Base-by-base conservation (phyloP, 2,329 filamentous ascomycete genomes). In the Calonectria multiphialidica region DNA sequence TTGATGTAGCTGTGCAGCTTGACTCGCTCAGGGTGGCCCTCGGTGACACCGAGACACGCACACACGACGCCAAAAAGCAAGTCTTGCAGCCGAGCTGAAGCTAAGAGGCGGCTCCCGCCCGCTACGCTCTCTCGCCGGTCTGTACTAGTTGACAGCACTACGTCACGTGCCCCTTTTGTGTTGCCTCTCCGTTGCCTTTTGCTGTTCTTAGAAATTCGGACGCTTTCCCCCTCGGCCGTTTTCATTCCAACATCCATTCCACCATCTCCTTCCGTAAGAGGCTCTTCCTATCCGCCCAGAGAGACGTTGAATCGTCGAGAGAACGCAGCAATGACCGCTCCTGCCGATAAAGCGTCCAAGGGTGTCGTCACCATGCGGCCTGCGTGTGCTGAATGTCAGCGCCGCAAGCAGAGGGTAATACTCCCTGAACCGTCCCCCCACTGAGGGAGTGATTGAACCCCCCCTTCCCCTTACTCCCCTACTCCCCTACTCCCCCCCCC, bases 361-460 rank as follows among this genome's bases (percentile, higher is more conserved):
- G 53, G 21, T 37, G 12, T 28, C 18, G 33, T 57, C 33, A 37
- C 33, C 16, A 28, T 28, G 53, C 81, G 82, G 49, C 75, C 82
- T 30, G 85, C 86, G 44, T 88, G 86, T 73, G 84, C 84, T 7
- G 86, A 87, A 76, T 88, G 83, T 68, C 77, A 80, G 61, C 81
- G 83, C 21, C 82, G 83, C 63, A 85, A 85, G 76, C 83, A 85
- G 78, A 85, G 81, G 79, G 83, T 83, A 7, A n/a, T n/a, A 55
- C 42, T 33, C 25, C 18, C 44, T 33, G 6, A 28, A 42, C 5
- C n/a, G n/a, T 2, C 28, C n/a, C 9, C 50, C 50, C 50, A 28
- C 49, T 55, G 49, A 30, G 49, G n/a, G n/a, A n/a, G n/a, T n/a
- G n/a, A n/a, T n/a, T n/a, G n/a, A n/a, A n/a, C n/a, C n/a, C n/a